Base-by-base conservation (phyloP, 805 yeast species). In the Starmerella sp. region DNA sequence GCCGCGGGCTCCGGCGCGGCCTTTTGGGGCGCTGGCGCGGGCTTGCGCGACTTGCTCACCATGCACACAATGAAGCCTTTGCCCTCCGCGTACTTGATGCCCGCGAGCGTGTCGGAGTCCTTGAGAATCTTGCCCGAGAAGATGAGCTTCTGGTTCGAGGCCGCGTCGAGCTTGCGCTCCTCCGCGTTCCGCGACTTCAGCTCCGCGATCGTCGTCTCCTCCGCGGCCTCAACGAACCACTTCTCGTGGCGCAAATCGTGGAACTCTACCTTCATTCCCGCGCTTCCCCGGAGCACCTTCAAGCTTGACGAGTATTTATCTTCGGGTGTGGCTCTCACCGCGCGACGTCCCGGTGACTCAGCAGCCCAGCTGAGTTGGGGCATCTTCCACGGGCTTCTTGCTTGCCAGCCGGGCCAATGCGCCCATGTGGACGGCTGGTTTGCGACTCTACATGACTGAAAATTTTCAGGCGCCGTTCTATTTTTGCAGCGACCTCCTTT, bases 161-260 rank as follows among this genome's bases (percentile, higher is more conserved):
- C 77, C 29, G 83, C 91, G 63, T 87, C 83, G 29, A 54, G 58
- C 14, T 77, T 80, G 63, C 86, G 84, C 55, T 77, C 73, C 22
- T 74, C 71, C 1, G 89, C 93, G 51, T 93, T 75, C 63, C 80
- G 79, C 63, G 80, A 82, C 70, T 90, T 91, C 17, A 82, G 82
- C n/a, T 80, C 74, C 13, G 80, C 62, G 66, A 86, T 91, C 2
- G 87, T 77, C 51, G 82, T 87, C 13, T 77, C 58, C 8, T 77
- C 75, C 57, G 84, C 95, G 55, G 88, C 78, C 31, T 87, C 96
- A 56, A 93, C 66, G 32, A 88, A 78, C 69, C 90, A 80, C 67
- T 82, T 85, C 67, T 87, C 89, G 73, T 91, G 93, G 73, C 93
- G 90, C 73, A 93, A 86, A 71, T 93, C 96, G 69, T 90, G 89